Evolutionary conservation across 2,329 filamentous ascomycete species (phyloP).

Genomic region (Biscogniauxia marginata): DNA sequence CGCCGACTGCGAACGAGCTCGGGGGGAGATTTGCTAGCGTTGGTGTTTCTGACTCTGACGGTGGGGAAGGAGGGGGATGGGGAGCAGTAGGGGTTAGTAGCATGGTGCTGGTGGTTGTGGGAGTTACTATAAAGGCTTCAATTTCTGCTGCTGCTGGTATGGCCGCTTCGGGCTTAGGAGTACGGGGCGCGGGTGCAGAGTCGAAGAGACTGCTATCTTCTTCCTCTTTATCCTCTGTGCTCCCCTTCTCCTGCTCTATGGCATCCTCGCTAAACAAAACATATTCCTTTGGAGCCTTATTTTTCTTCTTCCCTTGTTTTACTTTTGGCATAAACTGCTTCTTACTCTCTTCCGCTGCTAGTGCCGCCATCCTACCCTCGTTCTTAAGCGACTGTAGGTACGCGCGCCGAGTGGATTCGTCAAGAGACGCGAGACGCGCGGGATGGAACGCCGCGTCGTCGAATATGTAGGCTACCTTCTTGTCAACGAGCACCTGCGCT

Average conservation of each 20-base stretch:
- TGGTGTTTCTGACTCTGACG: not conserved
- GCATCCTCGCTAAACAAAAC: not conserved
- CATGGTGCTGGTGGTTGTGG: constrained; percentile 39
- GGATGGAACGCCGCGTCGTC: constrained; percentile 75
- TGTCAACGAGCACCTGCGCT: constrained; percentile 75
- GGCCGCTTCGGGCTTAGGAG: not conserved
- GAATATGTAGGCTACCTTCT: constrained; percentile 73
- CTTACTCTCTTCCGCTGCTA: constrained; percentile 21
- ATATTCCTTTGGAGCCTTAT: constrained; percentile 1
- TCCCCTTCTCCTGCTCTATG: constrained; percentile 6
- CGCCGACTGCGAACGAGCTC: too few relatives aligned
- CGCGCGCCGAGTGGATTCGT: constrained; percentile 55
- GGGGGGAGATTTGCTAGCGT: too few relatives aligned
- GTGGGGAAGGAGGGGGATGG: constrained; percentile 1
- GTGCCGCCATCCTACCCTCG: constrained; percentile 40
- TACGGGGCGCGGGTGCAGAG: constrained; percentile 8
- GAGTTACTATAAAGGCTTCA: constrained; percentile 28
- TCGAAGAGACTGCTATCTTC: constrained; percentile 19
- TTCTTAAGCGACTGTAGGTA: constrained; percentile 60
- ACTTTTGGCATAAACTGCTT: constrained; percentile 12
- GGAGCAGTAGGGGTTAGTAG: constrained; percentile 23
- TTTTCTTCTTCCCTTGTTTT: constrained; percentile 5
- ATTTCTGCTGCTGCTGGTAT: constrained; percentile 7
- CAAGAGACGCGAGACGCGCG: constrained; percentile 57
- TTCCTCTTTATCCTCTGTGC: constrained; percentile 9